A percentile compares a stretch with the other conserved stretches of the same genome.
Evolutionary conservation across 306 rosid species (phyloP).

Genomic region (Vachellia collinsii): DNA sequence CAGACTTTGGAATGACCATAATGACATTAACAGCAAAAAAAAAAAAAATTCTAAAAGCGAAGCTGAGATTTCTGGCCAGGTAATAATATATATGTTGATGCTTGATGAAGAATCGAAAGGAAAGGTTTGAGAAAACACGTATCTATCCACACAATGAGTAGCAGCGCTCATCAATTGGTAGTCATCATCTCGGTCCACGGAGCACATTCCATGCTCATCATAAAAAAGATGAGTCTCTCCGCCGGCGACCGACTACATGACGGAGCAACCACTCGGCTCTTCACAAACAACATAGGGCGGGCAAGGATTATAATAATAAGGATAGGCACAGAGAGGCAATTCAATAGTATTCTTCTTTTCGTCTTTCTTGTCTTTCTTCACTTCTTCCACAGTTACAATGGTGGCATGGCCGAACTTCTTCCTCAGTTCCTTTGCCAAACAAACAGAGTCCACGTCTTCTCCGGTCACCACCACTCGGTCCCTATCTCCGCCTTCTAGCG

Average conservation of each 20-base stretch:
- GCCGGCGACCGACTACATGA: neutral
- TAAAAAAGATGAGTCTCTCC: neutral
- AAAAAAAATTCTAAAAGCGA: no score
- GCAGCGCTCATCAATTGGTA: no score
- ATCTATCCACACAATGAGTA: no score
- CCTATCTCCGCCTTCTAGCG: conserved; percentile 44
- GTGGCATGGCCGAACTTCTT: conserved; percentile 37
- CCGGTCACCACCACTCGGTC: conserved; percentile 47
- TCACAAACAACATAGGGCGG: neutral
- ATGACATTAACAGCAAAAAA: no score
- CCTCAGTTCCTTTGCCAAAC: conserved; percentile 32
- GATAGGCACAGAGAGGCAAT: neutral
- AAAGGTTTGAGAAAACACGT: no score
- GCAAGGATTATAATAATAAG: neutral
- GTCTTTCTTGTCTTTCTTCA: conserved; percentile 19
- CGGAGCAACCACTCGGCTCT: neutral
- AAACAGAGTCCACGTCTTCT: conserved; percentile 27
- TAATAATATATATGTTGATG: no score
- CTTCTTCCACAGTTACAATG: conserved; percentile 34
- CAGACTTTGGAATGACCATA: no score
- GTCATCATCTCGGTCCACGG: no score
- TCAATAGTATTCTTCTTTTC: neutral
- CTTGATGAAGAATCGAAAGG: no score
- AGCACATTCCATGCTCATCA: neutral
- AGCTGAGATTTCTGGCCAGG: no score